phyloP scores from a whole-genome alignment of 805 yeast genomes.

The Lipomyces sp. region DNA sequence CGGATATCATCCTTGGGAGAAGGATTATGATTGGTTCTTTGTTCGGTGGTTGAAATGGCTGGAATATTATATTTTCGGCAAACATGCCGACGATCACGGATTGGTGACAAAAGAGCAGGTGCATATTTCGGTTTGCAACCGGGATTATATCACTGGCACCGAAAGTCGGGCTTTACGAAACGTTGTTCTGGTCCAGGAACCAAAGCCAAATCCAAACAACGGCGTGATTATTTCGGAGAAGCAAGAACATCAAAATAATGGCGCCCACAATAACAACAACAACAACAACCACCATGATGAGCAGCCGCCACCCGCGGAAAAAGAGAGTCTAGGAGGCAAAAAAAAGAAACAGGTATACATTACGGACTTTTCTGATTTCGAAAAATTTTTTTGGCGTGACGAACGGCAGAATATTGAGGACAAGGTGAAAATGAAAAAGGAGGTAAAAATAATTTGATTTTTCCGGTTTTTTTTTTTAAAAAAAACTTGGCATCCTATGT shows the following conservation, averaged over 20 bases:
- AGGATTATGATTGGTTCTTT: not conserved
- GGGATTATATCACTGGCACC: not conserved
- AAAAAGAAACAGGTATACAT: not conserved
- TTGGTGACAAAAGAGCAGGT: constrained; percentile 12
- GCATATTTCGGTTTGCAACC: constrained; percentile 14
- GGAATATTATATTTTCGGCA: not conserved
- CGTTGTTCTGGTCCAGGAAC: not conserved
- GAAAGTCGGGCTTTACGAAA: not conserved
- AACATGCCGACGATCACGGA: no score
- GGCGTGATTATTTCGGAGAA: no score
- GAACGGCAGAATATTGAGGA: constrained; percentile 7
- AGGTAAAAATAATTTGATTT: no score
- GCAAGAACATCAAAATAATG: no score
- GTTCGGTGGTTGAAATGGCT: not conserved
- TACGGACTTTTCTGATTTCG: constrained; percentile 7
- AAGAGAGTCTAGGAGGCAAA: no score
- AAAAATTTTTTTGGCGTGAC: constrained; percentile 14
- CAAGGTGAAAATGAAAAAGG: not conserved
- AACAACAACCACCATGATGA: no score
- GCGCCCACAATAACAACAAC: no score
- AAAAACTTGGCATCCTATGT: no score
- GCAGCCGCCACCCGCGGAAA: no score
- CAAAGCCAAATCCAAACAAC: not conserved
- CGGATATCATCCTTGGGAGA: not conserved
- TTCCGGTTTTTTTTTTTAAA: no score